Conservation (phyloP, 805 yeast species). For the Nakazawaea ishiwadae region DNA sequence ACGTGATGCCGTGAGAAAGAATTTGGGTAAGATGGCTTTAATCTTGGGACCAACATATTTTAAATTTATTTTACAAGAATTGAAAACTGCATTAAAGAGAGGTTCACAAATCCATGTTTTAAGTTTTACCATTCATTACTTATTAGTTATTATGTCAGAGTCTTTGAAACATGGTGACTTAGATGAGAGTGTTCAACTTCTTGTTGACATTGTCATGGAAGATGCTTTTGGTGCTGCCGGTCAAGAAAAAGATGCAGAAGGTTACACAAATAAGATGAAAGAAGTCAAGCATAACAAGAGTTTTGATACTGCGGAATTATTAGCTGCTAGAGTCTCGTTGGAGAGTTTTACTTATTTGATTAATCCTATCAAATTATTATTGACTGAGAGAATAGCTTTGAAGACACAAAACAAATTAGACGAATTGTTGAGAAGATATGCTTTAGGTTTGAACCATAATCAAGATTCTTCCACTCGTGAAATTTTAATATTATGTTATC, state of each 20-base stretch:
- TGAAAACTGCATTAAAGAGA: conserved; percentile 70
- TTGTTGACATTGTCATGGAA: conserved; percentile 80
- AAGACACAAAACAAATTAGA: conserved; percentile 72
- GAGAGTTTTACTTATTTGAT: conserved; percentile 52
- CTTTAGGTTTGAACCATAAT: conserved; percentile 77
- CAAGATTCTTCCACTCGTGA: conserved; percentile 50
- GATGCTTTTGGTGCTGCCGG: conserved; percentile 91
- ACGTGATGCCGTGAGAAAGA: conserved; percentile 80
- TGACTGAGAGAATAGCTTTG: conserved; percentile 59
- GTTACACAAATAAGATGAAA: conserved; percentile 77
- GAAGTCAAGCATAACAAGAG: conserved; percentile 90
- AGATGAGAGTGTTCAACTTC: conserved; percentile 53
- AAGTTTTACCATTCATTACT: conserved; percentile 78
- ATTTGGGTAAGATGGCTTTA: conserved; percentile 58
- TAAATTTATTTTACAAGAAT: conserved; percentile 70
- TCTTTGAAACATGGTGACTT: conserved; percentile 63
- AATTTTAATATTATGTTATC: conserved; percentile 67
- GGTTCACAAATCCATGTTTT: conserved; percentile 94
- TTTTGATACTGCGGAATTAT: conserved; percentile 78
- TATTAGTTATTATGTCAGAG: conserved; percentile 50
- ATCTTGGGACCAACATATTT: conserved; percentile 72
- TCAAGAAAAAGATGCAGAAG: conserved; percentile 92
- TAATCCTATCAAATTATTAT: conserved; percentile 61
- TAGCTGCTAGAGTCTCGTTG: conserved; percentile 61
- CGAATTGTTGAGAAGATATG: conserved; percentile 70